Evolutionary conservation across 73 alveolate species (phyloP).

Genomic region (Paramecium bursaria): DNA sequence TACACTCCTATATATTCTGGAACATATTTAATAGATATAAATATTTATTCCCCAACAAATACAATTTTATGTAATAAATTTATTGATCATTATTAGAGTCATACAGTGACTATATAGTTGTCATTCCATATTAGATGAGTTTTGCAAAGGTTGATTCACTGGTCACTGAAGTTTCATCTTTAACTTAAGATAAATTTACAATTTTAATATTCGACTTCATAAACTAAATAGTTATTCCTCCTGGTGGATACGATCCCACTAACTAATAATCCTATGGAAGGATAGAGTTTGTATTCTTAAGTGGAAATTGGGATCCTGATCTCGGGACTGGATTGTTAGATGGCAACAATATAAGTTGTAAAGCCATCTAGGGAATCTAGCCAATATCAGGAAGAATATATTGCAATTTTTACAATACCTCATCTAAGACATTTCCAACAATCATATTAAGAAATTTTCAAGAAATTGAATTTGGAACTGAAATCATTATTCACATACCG

Average conservation of each 20-base stretch:
- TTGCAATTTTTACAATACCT: conserved; percentile 9
- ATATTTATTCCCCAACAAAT: background rate
- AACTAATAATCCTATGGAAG: conserved; percentile 13
- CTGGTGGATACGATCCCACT: conserved; percentile 46
- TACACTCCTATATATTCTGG: conserved; percentile 19
- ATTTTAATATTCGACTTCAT: background rate
- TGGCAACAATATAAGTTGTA: conserved; percentile 19
- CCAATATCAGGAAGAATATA: background rate
- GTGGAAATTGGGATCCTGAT: background rate
- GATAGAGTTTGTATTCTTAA: background rate
- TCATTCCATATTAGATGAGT: background rate
- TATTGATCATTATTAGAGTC: background rate
- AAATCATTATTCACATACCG: conserved; percentile 33
- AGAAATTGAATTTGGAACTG: background rate
- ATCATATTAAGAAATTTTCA: conserved; percentile 22
- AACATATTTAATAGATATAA: conserved; percentile 3
- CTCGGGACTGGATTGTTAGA: background rate
- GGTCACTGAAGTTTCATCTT: background rate
- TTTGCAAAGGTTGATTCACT: background rate
- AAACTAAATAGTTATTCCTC: conserved; percentile 28
- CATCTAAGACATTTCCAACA: background rate
- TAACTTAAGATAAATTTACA: background rate
- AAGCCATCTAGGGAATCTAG: conserved; percentile 22
- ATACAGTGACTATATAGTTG: background rate
- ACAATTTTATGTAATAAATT: too few relatives aligned